Conservation (phyloP, 768 basidiomycete genomes). For the Podaxis pistillaris region DNA sequence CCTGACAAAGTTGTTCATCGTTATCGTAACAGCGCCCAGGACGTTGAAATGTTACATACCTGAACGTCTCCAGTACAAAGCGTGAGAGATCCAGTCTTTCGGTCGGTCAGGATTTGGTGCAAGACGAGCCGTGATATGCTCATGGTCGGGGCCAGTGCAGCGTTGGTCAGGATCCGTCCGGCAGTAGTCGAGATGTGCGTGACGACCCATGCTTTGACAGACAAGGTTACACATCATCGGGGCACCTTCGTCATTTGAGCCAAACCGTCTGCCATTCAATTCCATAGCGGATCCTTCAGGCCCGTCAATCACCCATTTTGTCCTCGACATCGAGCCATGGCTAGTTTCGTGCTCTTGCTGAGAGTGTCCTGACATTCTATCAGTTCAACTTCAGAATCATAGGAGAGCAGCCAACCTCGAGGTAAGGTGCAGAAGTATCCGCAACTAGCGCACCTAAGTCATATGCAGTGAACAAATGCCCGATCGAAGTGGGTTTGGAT, state of each 20-base stretch:
- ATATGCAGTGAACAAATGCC: too few species aligned
- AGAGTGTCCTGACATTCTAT: constrained; percentile 42
- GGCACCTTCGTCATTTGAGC: constrained; percentile 52
- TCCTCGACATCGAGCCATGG: constrained; percentile 62
- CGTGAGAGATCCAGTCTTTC: constrained; percentile 57
- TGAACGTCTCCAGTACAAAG: constrained; percentile 55
- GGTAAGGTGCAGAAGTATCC: constrained; percentile 60
- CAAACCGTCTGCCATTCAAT: constrained; percentile 54
- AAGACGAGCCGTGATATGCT: constrained; percentile 44
- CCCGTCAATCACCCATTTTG: constrained; percentile 56
- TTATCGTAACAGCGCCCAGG: neutral
- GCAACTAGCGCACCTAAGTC: constrained; percentile 49
- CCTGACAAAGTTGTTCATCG: constrained; percentile 29
- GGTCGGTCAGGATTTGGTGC: constrained; percentile 42
- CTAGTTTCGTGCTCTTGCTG: constrained; percentile 62
- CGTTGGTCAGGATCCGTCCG: constrained; percentile 32
- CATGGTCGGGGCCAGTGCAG: constrained; percentile 43
- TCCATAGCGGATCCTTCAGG: constrained; percentile 50
- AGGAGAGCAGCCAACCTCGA: constrained; percentile 35
- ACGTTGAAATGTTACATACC: constrained; percentile 32
- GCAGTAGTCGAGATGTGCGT: constrained; percentile 58
- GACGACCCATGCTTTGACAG: constrained; percentile 54
- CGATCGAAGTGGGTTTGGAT: neutral
- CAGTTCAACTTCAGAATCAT: neutral
- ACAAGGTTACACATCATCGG: constrained; percentile 64